These are phyloP conservation scores for Cylindrotheca closterium DNA, from an alignment of 108 stramenopile species.

Conservation along the genomic window DNA sequence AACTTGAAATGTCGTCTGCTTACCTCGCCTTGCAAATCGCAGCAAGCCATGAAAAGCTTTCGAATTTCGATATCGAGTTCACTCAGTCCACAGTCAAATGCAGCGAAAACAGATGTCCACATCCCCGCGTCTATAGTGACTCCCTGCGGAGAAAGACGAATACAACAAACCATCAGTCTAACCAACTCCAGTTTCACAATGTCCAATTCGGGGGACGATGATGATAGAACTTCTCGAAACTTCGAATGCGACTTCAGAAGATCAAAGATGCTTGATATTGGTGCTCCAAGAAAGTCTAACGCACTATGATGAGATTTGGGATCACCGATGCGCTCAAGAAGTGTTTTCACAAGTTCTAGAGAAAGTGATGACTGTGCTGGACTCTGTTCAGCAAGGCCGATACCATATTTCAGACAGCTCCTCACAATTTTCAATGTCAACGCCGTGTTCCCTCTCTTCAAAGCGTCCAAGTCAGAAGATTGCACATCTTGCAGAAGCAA, in stretches of 20 bases:
- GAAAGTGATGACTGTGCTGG: constrained; percentile 3
- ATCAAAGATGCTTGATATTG: constrained; percentile 23
- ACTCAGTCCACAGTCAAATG: constrained; percentile 39
- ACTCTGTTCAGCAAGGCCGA: not conserved
- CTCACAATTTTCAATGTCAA: constrained; percentile 13
- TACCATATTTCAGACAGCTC: constrained; percentile 23
- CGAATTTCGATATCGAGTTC: constrained; percentile 17
- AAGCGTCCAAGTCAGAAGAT: not conserved
- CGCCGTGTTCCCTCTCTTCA: not conserved
- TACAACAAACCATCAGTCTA: constrained; percentile 44
- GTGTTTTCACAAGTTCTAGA: constrained; percentile 7
- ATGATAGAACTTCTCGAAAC: constrained; percentile 20
- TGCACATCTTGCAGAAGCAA: no score
- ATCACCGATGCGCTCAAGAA: not conserved
- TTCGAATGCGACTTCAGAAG: constrained; percentile 42
- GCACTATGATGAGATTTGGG: not conserved
- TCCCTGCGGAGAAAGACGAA: constrained; percentile 27
- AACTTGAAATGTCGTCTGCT: no score
- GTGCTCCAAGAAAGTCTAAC: not conserved
- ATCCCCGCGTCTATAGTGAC: constrained; percentile 30
- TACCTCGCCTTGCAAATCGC: not conserved
- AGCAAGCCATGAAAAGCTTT: constrained; percentile 12
- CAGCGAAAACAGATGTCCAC: constrained; percentile 36
- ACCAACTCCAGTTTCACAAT: constrained; percentile 23
- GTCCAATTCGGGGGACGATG: not conserved